phyloP scores from a whole-genome alignment of 805 yeast species.

The Myxozyma sirexii region DNA sequence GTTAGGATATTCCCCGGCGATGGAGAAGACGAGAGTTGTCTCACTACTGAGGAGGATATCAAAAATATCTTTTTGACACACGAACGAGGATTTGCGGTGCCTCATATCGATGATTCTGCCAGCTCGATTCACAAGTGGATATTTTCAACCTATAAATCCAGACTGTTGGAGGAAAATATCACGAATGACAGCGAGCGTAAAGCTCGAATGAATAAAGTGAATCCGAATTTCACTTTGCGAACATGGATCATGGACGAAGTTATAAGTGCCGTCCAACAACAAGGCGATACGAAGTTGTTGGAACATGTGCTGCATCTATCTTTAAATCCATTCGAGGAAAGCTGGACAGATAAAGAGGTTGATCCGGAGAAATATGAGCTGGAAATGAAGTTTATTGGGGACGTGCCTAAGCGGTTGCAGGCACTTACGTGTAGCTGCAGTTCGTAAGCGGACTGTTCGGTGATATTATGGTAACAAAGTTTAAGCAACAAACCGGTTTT shows the following conservation, averaged over 20 bases:
- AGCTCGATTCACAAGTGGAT: slow-evolving; percentile 60
- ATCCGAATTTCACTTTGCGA: slow-evolving; percentile 82
- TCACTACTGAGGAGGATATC: slow-evolving; percentile 3
- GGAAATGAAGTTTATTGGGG: slow-evolving; percentile 48
- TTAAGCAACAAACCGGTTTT: too few species aligned
- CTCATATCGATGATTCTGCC: slow-evolving; percentile 43
- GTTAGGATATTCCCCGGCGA: slow-evolving; percentile 47
- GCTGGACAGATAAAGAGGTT: slow-evolving; percentile 67
- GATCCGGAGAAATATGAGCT: slow-evolving; percentile 52
- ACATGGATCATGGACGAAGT: slow-evolving; percentile 88
- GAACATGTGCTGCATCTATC: slow-evolving; percentile 71
- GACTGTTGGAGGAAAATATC: slow-evolving; percentile 47
- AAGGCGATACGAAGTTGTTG: slow-evolving; percentile 55
- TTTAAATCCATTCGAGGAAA: slow-evolving; percentile 67
- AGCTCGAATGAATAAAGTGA: slow-evolving; percentile 50
- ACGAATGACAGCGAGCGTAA: slow-evolving; percentile 48
- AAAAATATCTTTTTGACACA: slow-evolving; percentile 41
- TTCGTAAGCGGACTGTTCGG: slow-evolving; percentile 39
- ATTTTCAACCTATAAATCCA: slow-evolving; percentile 46
- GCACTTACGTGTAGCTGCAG: slow-evolving; percentile 78
- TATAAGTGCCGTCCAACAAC: slow-evolving; percentile 56
- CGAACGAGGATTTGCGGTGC: slow-evolving; percentile 42
- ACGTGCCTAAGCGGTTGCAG: slow-evolving; percentile 53
- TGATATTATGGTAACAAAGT: too few species aligned
- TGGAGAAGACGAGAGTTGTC: slow-evolving; percentile 30